Conservation (phyloP, 83 land plant genomes). For the Picea mariana region DNA sequence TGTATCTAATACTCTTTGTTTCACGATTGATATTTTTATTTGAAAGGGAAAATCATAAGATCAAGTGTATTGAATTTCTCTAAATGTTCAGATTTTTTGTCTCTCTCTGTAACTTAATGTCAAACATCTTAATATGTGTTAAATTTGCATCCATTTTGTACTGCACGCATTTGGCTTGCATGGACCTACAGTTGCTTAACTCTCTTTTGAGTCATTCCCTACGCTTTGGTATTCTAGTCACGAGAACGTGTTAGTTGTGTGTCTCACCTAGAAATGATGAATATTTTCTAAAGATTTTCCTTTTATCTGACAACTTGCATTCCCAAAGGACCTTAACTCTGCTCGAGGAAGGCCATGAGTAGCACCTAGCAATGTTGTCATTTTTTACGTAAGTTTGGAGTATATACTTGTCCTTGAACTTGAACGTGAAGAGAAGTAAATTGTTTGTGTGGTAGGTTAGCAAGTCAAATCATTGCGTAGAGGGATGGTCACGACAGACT, state of each 20-base stretch:
- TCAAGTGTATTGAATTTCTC: no score
- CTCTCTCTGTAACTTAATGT: no score
- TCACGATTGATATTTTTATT: no score
- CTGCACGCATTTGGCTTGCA: not conserved
- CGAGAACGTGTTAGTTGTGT: not conserved
- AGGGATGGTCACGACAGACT: no score
- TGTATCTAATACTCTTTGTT: no score
- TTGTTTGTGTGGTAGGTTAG: no score
- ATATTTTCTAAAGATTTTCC: not conserved
- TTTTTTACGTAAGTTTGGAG: constrained; percentile 91
- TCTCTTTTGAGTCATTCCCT: no score
- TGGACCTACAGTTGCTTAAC: not conserved
- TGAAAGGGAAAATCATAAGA: no score
- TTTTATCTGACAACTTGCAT: constrained; percentile 70
- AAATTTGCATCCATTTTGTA: not conserved
- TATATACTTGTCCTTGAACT: constrained; percentile 86
- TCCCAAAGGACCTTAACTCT: constrained; percentile 88
- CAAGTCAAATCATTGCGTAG: no score
- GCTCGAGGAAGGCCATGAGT: constrained; percentile 98
- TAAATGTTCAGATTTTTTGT: no score
- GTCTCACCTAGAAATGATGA: not conserved
- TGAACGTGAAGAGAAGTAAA: constrained; percentile 56
- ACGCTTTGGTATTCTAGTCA: not conserved
- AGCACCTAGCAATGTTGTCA: constrained; percentile 86
- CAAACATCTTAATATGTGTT: not conserved